phyloP scores from a whole-genome alignment of 2,329 filamentous ascomycete species.

The Aspergillus quadrilineatus region DNA sequence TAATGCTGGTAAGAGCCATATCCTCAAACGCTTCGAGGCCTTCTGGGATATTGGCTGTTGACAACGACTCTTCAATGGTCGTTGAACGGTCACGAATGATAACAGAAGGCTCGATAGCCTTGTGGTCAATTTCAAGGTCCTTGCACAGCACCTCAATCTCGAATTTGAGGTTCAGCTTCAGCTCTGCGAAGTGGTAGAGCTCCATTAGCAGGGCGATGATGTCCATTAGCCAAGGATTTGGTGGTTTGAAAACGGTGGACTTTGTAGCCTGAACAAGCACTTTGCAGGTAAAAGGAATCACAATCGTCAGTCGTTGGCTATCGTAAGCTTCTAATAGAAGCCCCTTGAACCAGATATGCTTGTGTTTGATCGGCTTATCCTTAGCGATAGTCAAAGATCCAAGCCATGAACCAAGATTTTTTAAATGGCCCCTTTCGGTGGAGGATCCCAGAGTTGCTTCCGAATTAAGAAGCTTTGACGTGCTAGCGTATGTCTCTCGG shows the following conservation, averaged over 20 bases:
- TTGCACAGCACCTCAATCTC: constrained; percentile 98
- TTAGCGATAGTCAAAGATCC: constrained; percentile 89
- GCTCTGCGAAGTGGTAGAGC: constrained; percentile 85
- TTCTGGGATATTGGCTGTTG: constrained; percentile 61
- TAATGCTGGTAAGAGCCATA: constrained; percentile 72
- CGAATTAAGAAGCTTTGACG: constrained; percentile 83
- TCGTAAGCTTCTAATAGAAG: constrained; percentile 91
- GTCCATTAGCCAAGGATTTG: constrained; percentile 98
- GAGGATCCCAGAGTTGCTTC: constrained; percentile 81
- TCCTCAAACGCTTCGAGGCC: constrained; percentile 79
- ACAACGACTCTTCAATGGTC: constrained; percentile 59
- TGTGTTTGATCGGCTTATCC: constrained; percentile 92
- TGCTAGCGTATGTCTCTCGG: constrained; percentile 85
- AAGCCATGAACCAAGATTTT: constrained; percentile 92
- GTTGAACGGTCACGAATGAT: constrained; percentile 75
- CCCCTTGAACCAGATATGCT: constrained; percentile 96
- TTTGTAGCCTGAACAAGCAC: constrained; percentile 79
- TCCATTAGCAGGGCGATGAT: constrained; percentile 89
- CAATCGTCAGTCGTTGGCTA: constrained; percentile 83
- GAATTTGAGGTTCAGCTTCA: constrained; percentile 97
- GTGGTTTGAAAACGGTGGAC: constrained; percentile 87
- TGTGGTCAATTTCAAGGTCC: constrained; percentile 86
- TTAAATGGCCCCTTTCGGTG: constrained; percentile 81
- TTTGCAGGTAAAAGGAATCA: constrained; percentile 97
- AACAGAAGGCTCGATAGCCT: constrained; percentile 81